Evolutionary conservation across 371 early-diverging fungal species (phyloP), one percentile per base, ranked within the genome.

Genomic region (Lichtheimia corymbifera): DNA sequence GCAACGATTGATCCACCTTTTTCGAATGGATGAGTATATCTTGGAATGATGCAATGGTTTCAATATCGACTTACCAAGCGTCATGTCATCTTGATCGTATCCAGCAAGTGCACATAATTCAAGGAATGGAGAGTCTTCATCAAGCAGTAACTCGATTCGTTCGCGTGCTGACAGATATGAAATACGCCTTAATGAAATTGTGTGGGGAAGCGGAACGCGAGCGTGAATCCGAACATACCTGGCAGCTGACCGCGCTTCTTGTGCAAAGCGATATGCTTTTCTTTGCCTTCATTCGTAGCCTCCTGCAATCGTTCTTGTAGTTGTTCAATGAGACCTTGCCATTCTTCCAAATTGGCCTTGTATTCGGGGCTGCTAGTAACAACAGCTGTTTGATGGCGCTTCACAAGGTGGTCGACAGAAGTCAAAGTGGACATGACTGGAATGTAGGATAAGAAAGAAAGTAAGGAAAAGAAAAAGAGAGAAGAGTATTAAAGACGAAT

Each of bases 91-190:
- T 68, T 89, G 89, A 12, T 68, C 87, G 53, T 79, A 86, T 13
- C 91, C 91, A 30, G 89, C 89, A 17, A 91, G 70, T 5, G 88
- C 81, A 50, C 87, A 83, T 47, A 91, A 70, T 63, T 91, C 91
- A 44, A 91, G 70, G 60, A 88, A 90, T n/a, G 91, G 91, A 3
- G 87, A 85, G 58, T 88, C 90, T 54, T 85, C 84, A 63, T 91
- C 91, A 7, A 91, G 72, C 3, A 90, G 49, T 5, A 90, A 66
- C n/a, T 89, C 85, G 12, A 91, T 63, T 44, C 91, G 83, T 50
- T 88, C 87, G 42, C 88, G 82, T 15, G 88, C 88, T 86, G 57
- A 54, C 52, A 42, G 50, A 43, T 25, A 47, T 63, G 22, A 35
- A 45, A 17, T 27, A 17, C 15, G 5, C 25, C 17, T 3, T 9